phyloP scores from a whole-genome alignment of 352 stramenopile species.

The Globisporangium irregulare region DNA sequence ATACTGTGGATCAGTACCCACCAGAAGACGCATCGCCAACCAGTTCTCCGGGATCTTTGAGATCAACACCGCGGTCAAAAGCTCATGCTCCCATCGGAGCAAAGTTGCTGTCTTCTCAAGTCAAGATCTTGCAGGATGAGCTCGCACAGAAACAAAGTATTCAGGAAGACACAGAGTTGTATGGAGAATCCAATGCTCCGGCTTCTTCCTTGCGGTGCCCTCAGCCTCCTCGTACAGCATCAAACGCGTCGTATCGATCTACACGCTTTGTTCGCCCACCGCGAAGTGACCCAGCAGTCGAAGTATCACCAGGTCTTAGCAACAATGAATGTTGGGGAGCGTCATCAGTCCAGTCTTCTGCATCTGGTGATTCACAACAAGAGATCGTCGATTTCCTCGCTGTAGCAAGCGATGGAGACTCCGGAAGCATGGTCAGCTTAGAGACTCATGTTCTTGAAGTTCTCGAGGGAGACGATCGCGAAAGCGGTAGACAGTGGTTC shows the following conservation, averaged over 20 bases:
- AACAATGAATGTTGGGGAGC: neutral
- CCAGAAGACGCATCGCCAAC: neutral
- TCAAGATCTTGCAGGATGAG: conserved; percentile 33
- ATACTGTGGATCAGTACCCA: neutral
- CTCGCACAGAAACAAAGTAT: conserved; percentile 10
- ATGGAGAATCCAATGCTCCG: neutral
- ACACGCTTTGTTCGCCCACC: neutral
- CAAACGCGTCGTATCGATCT: conserved; percentile 11
- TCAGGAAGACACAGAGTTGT: neutral
- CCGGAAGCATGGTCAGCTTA: conserved; percentile 23
- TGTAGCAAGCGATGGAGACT: neutral
- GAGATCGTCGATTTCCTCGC: neutral
- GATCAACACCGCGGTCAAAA: neutral
- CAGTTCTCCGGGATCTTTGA: neutral
- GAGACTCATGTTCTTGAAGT: conserved; percentile 28
- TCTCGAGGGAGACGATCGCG: neutral
- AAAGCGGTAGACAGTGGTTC: conserved; percentile 4
- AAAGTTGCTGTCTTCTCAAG: conserved; percentile 38
- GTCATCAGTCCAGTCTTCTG: neutral
- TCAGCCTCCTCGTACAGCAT: conserved; percentile 6
- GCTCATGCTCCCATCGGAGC: conserved; percentile 18
- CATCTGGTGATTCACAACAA: neutral
- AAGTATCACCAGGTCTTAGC: neutral
- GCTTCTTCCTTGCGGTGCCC: conserved; percentile 16
- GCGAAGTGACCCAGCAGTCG: neutral